A percentile compares a stretch with the other conserved stretches of the same genome.
Evolutionary conservation across 75 land plant species (phyloP).

Genomic region (Larix kaempferi): DNA sequence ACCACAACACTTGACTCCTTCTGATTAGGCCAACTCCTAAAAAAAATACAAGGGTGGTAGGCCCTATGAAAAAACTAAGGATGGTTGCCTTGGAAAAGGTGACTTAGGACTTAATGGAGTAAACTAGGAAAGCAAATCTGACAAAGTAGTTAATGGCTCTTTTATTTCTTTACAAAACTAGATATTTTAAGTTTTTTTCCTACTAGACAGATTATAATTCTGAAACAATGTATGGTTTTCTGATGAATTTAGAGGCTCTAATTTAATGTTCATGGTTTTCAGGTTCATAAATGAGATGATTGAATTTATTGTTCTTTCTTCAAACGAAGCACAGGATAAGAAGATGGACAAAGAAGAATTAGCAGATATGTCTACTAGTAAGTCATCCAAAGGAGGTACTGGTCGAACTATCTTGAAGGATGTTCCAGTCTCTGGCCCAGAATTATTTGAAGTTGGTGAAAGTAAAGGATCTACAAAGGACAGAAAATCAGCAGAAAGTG

Average conservation of each 20-base stretch:
- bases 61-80: no score
- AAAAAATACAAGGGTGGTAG: no score
- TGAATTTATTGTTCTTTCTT: slow-evolving; percentile 48
- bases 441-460: slow-evolving; percentile 5
- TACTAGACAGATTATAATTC: background rate
- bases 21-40: no score
- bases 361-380: slow-evolving; percentile 13
- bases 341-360: slow-evolving; percentile 8
- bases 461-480: slow-evolving; percentile 1
- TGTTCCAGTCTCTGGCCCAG: background rate
- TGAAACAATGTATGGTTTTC: background rate
- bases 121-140: no score
- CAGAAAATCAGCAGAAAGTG: background rate
- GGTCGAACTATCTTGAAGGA: slow-evolving; percentile 3
- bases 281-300: slow-evolving; percentile 85
- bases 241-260: background rate
- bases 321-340: slow-evolving; percentile 18
- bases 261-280: slow-evolving; percentile 1
- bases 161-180: background rate
- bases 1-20: no score
- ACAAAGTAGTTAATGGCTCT: no score
- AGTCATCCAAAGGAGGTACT: slow-evolving; percentile 3
- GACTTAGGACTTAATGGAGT: no score
- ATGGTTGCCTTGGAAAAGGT: no score
- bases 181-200: background rate